These are phyloP conservation scores for Melanogaster broomeanus DNA, from an alignment of 768 basidiomycete genomes.

Conservation along the genomic window DNA sequence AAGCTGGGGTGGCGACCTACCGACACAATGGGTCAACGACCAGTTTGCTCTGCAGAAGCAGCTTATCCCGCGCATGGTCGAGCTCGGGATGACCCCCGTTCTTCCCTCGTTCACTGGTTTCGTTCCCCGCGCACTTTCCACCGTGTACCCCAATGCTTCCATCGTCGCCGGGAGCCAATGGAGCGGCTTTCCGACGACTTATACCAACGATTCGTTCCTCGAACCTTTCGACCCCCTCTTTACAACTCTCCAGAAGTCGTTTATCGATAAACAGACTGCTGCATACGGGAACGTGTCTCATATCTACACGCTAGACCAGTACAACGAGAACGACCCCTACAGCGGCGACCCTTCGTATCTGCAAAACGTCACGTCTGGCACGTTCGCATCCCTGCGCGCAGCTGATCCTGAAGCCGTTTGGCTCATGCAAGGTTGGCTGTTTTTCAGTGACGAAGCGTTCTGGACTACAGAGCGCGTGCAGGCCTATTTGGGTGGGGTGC, in stretches of 20 bases:
- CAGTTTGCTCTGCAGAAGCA: conserved; percentile 39
- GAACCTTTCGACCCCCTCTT: conserved; percentile 43
- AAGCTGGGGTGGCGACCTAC: conserved; percentile 38
- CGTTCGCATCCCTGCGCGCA: conserved; percentile 37
- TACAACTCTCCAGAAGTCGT: conserved; percentile 35
- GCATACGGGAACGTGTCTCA: conserved; percentile 41
- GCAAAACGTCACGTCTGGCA: conserved; percentile 32
- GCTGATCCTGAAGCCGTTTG: conserved; percentile 42
- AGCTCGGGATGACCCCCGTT: conserved; percentile 45
- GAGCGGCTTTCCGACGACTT: conserved; percentile 32
- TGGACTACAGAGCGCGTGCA: conserved; percentile 42
- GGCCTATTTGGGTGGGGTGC: conserved; percentile 41
- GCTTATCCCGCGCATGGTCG: conserved; percentile 39
- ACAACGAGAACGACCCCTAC: conserved; percentile 43
- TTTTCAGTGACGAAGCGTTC: conserved; percentile 36
- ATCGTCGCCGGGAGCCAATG: conserved; percentile 38
- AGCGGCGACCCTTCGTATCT: conserved; percentile 36
- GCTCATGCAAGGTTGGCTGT: conserved; percentile 47
- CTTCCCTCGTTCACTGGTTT: conserved; percentile 45
- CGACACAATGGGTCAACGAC: conserved; percentile 39
- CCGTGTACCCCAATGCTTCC: conserved; percentile 35
- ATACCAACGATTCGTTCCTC: conserved; percentile 42
- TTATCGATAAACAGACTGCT: conserved; percentile 39
- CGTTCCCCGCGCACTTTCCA: conserved; percentile 34
- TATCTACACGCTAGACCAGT: conserved; percentile 46